Base-by-base conservation (phyloP, 352 stramenopile species). In the Globisporangium nodosum region DNA sequence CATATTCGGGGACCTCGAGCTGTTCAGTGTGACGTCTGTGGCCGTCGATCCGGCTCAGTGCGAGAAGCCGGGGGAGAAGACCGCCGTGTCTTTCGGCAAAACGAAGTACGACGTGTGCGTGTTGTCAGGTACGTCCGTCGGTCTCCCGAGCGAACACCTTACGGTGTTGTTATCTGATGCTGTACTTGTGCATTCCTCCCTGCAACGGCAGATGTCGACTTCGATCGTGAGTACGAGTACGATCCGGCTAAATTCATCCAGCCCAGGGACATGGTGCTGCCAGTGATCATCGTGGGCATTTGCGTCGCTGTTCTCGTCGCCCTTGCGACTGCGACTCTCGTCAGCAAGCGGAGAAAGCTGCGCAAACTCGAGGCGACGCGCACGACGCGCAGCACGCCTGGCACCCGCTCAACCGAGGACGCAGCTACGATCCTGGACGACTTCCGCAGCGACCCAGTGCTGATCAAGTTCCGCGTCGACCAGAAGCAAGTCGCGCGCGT, bases 391-490 rank as follows among this genome's bases (percentile, higher is more conserved):
- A 54, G 49, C 30, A 68, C 46, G n/a, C 46, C 51, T 12, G 21
- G 27, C 15, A 54, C 31, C 5, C 3, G 16, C 47, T 55, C 45
- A n/a, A 40, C 46, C 20, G 58, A 65, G 37, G 49, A 58, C 27
- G 64, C 64, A 4, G 58, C 64, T 16, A 67, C 60, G n/a, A 40
- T 79, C 15, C 58, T 66, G 1, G 65, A 87, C 48, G 76, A 89
- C 31, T 70, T 87, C 8, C 76, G 79, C 39, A 74, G 70, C 16
- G 76, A 87, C 30, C 49, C 68, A 0, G 71, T 71, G 35, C 74
- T 89, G 39, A 60, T 69, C 21, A 58, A 69, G 21, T 71, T 73
- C n/a, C 75, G 79, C 21, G 75, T 89, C 37, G 53, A 77, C 12
- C 74, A 82, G 52, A 68, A 64, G 18, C 67, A 85, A 5, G 61